Evolutionary conservation across 371 early-diverging fungal species (phyloP), one percentile per base, ranked within the genome.

Genomic region (Capniomyces stellatus): DNA sequence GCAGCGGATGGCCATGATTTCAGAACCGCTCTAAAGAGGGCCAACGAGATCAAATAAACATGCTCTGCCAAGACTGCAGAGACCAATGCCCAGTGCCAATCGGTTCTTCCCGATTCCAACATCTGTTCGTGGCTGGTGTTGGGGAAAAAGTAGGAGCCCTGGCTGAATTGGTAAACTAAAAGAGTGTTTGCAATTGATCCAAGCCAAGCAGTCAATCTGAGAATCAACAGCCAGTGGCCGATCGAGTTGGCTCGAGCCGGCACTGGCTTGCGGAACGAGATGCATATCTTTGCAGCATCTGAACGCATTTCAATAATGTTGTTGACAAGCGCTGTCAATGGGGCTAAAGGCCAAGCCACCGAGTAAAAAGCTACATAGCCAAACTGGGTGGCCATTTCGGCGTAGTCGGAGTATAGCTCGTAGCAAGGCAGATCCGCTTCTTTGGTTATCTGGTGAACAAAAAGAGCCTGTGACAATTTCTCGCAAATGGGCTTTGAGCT

Each of bases 371-470:
- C 74, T 24, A 92, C 81, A 63, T 86, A 82, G 15, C 87, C 90
- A 72, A 85, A 90, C 78, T 89, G 89, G 46, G 82, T 78, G 42
- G 82, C 80, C 87, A 92, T 86, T 60, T 92, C 92, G 29, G 82
- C 82, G 65, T 89, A 90, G 60, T 92, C 92, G 31, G 79, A 80
- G 54, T 82, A 87, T 29, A 85, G 78, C 58, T 81, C 78, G 60
- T 92, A 90, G 41, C 71, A 77, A 3, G 82, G 81, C 53, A 83
- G 63, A n/a, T 58, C 75, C 29, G 59, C 58, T 61, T 76, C 77
- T 23, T 64, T 70, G 22, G 67, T 46, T 23, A 63, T 60, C 18
- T 54, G 49, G 21, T 60, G 60, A 3, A 67, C 46, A 41, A 67
- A 67, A 51, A 53, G 58, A 48, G 40, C 54, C 25, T 57, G 56